Percentiles rank a stretch among this genome's conserved stretches.
phyloP scores from a whole-genome alignment of 441 rosid species.

The Euphorbia schlechtendalii region DNA sequence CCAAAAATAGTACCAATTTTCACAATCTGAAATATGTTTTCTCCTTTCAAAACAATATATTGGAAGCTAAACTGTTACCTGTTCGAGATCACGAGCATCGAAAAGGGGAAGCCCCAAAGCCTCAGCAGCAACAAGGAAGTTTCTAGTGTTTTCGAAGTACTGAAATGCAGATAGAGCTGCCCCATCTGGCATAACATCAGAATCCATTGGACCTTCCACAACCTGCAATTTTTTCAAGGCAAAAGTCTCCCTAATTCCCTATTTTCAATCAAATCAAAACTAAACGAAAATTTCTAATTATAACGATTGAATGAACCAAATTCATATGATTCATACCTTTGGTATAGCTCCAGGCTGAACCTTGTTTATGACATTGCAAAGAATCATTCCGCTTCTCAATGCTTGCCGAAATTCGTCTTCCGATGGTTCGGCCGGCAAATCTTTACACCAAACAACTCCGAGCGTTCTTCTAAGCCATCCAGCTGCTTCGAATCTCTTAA shows the following conservation, averaged over 20 bases:
- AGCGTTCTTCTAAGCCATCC: constrained; percentile 71
- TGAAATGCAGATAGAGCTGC: constrained; percentile 94
- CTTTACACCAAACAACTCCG: constrained; percentile 71
- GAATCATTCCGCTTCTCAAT: constrained; percentile 79
- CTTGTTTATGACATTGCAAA: constrained; percentile 73
- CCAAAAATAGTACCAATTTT: neutral
- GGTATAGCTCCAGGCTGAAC: constrained; percentile 74
- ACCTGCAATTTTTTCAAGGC: no score
- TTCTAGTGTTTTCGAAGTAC: constrained; percentile 92
- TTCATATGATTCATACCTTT: constrained; percentile 37
- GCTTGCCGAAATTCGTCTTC: constrained; percentile 82
- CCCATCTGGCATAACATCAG: constrained; percentile 65
- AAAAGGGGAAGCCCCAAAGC: constrained; percentile 78
- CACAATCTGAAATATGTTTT: neutral
- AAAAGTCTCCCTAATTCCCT: no score
- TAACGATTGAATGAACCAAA: neutral
- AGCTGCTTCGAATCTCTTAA: constrained; percentile 70
- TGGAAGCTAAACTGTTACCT: constrained; percentile 32
- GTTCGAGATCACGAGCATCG: constrained; percentile 91
- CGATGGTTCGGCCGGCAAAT: constrained; percentile 78
- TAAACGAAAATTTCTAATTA: neutral
- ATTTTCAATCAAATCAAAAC: no score
- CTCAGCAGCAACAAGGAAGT: constrained; percentile 79
- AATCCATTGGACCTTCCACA: constrained; percentile 79
- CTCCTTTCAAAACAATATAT: neutral